A percentile compares a stretch with the other conserved stretches of the same genome.
phyloP scores from a whole-genome alignment of 192 early-diverging fungal species.

The Chytriomyces sp. region DNA sequence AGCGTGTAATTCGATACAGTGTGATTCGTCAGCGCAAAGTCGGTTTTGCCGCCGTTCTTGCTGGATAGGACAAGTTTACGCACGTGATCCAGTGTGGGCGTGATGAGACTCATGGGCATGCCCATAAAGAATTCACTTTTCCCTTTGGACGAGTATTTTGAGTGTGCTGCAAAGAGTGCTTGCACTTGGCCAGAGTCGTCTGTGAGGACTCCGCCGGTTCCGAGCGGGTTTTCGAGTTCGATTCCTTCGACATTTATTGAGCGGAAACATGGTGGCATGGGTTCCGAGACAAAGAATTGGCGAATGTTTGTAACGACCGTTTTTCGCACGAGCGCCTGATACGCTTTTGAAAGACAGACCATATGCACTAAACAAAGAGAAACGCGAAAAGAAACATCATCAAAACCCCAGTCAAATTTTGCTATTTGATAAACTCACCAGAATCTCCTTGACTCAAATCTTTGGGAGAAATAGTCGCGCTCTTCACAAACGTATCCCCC shows the following conservation, averaged over 20 bases:
- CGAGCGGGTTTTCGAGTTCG: conserved; percentile 52
- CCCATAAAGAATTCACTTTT: conserved; percentile 53
- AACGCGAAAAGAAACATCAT: conserved; percentile 1
- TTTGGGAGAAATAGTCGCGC: conserved; percentile 29
- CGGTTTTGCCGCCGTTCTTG: neutral
- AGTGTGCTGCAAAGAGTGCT: conserved; percentile 44
- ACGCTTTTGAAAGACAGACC: conserved; percentile 50
- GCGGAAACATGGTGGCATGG: conserved; percentile 47
- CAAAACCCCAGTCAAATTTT: neutral
- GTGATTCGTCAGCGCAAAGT: neutral
- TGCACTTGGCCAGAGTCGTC: conserved; percentile 39
- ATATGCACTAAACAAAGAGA: conserved; percentile 28
- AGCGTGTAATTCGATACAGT: conserved; percentile 23
- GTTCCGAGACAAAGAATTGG: conserved; percentile 48
- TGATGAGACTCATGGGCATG: conserved; percentile 33
- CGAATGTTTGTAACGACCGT: conserved; percentile 53
- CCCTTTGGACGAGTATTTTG: conserved; percentile 46
- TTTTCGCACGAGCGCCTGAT: conserved; percentile 48
- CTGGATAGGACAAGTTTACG: neutral
- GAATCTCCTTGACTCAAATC: conserved; percentile 41
- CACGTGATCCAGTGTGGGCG: conserved; percentile 31
- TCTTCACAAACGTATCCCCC: conserved; percentile 64
- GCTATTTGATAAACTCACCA: conserved; percentile 8
- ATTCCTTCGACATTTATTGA: conserved; percentile 50
- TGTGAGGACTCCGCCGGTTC: conserved; percentile 46